Evolutionary conservation across 805 yeast species (phyloP).

Genomic region (Yamadazyma phyllophila): DNA sequence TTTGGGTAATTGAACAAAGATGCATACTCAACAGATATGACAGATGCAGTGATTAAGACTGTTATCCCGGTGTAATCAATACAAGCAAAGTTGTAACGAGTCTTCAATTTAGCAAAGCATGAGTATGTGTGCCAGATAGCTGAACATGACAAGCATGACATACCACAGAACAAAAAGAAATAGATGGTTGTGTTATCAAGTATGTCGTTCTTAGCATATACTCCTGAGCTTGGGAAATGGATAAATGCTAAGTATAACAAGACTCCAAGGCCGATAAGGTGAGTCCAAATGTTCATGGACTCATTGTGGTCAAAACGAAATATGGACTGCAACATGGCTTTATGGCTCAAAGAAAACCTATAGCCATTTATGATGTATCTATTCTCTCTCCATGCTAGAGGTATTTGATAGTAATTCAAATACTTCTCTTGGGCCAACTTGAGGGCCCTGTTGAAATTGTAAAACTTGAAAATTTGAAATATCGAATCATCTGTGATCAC

Average conservation of each 20-base stretch:
- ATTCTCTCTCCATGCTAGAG: slow-evolving; percentile 92
- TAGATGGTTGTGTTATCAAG: slow-evolving; percentile 51
- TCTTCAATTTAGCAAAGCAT: slow-evolving; percentile 60
- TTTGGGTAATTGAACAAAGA: slow-evolving; percentile 65
- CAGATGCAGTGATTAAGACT: slow-evolving; percentile 82
- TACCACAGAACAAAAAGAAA: slow-evolving; percentile 66
- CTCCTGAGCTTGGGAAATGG: slow-evolving; percentile 63
- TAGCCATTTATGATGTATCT: slow-evolving; percentile 82
- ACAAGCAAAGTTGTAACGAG: slow-evolving; percentile 81
- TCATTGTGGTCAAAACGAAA: slow-evolving; percentile 74
- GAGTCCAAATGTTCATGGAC: slow-evolving; percentile 92
- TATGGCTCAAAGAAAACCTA: slow-evolving; percentile 68
- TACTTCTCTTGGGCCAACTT: slow-evolving; percentile 38
- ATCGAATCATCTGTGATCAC: slow-evolving; percentile 26
- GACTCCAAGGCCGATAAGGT: slow-evolving; percentile 63
- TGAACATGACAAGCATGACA: slow-evolving; percentile 76
- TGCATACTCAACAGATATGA: slow-evolving; percentile 81
- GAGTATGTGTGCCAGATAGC: slow-evolving; percentile 90
- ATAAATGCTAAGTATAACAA: slow-evolving; percentile 54
- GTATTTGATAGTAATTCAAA: slow-evolving; percentile 81
- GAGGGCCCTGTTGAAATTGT: slow-evolving; percentile 39
- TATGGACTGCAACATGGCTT: slow-evolving; percentile 58
- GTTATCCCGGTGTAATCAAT: slow-evolving; percentile 95
- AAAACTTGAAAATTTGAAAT: slow-evolving; percentile 34
- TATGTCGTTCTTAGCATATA: slow-evolving; percentile 44